Base-by-base conservation (phyloP, 2,329 filamentous ascomycete species). In the Cadophora malorum region DNA sequence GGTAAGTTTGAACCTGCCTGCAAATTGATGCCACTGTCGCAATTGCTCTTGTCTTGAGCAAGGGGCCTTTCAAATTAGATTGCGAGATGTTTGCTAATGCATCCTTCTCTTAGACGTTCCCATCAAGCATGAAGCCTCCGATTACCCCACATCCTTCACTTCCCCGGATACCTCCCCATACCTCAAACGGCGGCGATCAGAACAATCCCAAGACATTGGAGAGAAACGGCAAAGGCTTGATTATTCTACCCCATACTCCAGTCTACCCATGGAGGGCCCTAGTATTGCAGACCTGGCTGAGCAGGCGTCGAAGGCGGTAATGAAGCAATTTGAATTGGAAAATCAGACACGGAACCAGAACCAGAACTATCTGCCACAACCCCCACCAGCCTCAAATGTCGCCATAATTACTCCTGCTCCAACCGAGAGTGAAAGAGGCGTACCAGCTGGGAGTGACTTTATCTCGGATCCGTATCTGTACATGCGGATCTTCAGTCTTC, bases 401-500 rank as follows among this genome's bases (percentile, higher is more conserved):
- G 28, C 41, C 16, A 31, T 28, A n/a, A n/a, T 33, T 49, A 38
- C 7, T 33, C 35, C 12, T 25, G 7, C 23, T 19, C 31, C 53
- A 38, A 58, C 38, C 12, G 28, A 35, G 31, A 14, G 23, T 23
- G 56, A 53, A 25, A 35, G 52, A 45, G 53, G 47, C 21, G 60
- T 65, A 35, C 31, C 63, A 50, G 41, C 64, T 63, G 58, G 61
- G 41, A 63, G 8, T 61, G 65, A 65, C 10, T 72, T 72, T 9
- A 66, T 67, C 9, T 70, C 70, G 1, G 75, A 78, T 69, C 75
- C 75, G 14, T 71, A 77, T 56, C 60, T 76, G 3, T 74, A 74
- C 41, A 74, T 88, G 70, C 86, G 86, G 73, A 83, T 87, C 23
- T 84, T 89, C 71, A 88, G 86, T 75, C 76, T 90, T 38, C 83